Conservation (phyloP, 1,139 yeast genomes). For the Yueomyces sp. region DNA sequence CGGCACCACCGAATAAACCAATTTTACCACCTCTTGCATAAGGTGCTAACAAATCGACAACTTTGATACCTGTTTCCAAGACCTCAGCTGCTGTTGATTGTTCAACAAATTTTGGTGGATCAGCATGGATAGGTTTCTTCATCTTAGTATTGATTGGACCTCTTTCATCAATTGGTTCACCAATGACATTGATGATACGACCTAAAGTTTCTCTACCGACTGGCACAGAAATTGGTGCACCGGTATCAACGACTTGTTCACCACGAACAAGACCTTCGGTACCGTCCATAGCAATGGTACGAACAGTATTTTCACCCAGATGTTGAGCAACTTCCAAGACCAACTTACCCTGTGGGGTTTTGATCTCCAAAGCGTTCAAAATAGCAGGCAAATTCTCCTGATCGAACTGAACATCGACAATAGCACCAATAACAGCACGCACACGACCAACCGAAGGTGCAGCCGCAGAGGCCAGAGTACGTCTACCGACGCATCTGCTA, state of each 20-base stretch:
- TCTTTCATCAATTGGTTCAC: conserved; percentile 99
- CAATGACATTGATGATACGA: conserved; percentile 95
- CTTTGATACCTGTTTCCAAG: conserved; percentile 99
- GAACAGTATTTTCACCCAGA: conserved; percentile 98
- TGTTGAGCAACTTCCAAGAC: conserved; percentile 98
- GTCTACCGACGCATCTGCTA: conserved; percentile 31
- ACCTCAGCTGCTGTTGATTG: conserved; percentile 98
- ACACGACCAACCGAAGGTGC: conserved; percentile 68
- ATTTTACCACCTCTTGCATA: conserved; percentile 99
- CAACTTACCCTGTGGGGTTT: conserved; percentile 53
- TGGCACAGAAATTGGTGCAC: conserved; percentile 97
- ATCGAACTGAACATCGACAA: conserved; percentile 97
- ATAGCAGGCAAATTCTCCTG: conserved; percentile 96
- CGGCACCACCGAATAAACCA: conserved; percentile 99
- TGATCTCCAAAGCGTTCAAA: conserved; percentile 89
- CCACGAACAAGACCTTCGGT: conserved; percentile 99
- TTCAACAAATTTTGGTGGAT: conserved; percentile 90
- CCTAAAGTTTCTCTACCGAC: conserved; percentile 99
- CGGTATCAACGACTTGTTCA: conserved; percentile 81
- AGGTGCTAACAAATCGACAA: conserved; percentile 97
- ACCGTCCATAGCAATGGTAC: conserved; percentile 99
- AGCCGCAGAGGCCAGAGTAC: conserved; percentile 73
- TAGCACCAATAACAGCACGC: conserved; percentile 99
- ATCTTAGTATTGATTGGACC: conserved; percentile 91
- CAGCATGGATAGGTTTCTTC: conserved; percentile 97